Evolutionary conservation across 805 yeast species (phyloP).

Genomic region (Pichia cabralensis): DNA sequence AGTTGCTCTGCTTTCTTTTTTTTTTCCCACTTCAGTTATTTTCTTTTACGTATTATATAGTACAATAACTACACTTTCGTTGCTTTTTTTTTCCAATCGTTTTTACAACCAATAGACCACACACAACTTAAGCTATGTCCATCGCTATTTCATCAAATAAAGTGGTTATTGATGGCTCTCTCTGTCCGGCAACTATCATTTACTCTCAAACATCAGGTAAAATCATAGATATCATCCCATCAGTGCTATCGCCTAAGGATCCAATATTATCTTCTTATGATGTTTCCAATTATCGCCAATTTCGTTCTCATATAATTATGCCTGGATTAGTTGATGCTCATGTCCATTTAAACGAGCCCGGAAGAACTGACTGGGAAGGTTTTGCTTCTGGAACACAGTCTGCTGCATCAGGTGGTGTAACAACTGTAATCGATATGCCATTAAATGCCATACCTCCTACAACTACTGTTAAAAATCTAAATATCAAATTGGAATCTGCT

Average conservation of each 20-base stretch:
- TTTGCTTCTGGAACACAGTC: constrained; percentile 93
- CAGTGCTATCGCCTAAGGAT: constrained; percentile 30
- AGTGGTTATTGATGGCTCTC: constrained; percentile 40
- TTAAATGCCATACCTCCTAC: constrained; percentile 94
- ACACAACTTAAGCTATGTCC: constrained; percentile 32
- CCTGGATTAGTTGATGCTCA: constrained; percentile 94
- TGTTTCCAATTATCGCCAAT: constrained; percentile 37
- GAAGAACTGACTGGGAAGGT: constrained; percentile 98
- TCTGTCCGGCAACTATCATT: constrained; percentile 54
- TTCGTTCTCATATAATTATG: constrained; percentile 55
- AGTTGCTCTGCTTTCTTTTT: no score
- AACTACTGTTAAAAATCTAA: constrained; percentile 68
- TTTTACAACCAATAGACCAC: background rate
- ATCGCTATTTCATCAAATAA: constrained; percentile 52
- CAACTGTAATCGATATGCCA: constrained; percentile 95
- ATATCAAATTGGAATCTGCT: constrained; percentile 71
- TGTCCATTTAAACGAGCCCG: constrained; percentile 93
- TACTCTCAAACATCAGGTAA: constrained; percentile 49
- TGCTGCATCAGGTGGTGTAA: constrained; percentile 93
- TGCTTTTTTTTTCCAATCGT: background rate
- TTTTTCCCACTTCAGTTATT: no score
- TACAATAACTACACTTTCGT: no score
- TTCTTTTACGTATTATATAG: no score
- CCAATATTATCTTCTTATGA: constrained; percentile 33
- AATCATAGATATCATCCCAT: constrained; percentile 42